Evolutionary conservation across 179 eudicot genomes (phyloP).

Genomic region (Corrigiola litoralis): DNA sequence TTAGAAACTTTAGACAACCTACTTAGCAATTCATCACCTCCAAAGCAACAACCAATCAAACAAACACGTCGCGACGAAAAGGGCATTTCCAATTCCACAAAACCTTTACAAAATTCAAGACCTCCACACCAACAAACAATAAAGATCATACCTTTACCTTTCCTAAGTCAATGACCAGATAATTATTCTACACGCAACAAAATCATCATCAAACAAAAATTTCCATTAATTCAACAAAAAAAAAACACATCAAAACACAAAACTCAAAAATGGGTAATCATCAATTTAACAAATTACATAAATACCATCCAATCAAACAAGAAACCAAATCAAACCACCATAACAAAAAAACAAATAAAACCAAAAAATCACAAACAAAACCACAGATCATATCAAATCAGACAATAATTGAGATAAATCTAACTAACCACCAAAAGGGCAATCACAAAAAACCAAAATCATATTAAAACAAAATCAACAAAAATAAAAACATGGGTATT

Average conservation of each 20-base stretch:
- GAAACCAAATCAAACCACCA: constrained; percentile 15
- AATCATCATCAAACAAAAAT: neutral
- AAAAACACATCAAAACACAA: neutral
- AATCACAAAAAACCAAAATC: neutral
- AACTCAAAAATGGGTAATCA: no score
- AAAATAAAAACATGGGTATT: neutral
- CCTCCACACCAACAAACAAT: neutral
- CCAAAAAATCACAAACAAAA: constrained; percentile 2
- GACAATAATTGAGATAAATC: constrained; percentile 18
- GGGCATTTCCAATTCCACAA: neutral
- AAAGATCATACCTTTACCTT: neutral
- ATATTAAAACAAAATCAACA: neutral
- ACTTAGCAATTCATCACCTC: no score
- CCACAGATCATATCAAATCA: constrained; percentile 19
- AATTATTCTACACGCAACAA: neutral
- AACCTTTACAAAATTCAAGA: neutral
- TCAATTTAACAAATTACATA: no score
- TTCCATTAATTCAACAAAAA: neutral
- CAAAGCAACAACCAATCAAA: neutral
- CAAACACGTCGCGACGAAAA: no score
- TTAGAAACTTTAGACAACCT: no score
- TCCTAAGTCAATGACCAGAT: neutral
- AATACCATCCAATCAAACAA: neutral
- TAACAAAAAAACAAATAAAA: neutral
- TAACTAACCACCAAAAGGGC: constrained; percentile 4